Conservation (phyloP, 1,139 yeast species). For the Magnusiomyces tetraspermus region DNA sequence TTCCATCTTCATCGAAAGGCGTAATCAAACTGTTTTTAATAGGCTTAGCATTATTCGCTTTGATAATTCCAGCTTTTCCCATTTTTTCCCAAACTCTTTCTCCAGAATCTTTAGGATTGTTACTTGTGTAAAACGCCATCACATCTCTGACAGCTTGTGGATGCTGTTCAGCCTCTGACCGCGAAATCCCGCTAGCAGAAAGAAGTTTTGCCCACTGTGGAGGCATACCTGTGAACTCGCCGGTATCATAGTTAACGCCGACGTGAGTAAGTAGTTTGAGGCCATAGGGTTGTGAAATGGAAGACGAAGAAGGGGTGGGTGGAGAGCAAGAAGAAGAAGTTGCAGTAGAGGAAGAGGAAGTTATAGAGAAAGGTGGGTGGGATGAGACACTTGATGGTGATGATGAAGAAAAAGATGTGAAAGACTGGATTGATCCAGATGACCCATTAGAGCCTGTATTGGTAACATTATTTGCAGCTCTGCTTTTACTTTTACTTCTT, state of each 20-base stretch:
- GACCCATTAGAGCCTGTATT: no score
- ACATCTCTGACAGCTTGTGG: conserved; percentile 94
- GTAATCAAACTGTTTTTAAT: background rate
- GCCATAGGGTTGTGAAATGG: conserved; percentile 81
- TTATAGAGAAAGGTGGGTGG: background rate
- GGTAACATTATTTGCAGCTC: no score
- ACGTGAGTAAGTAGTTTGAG: conserved; percentile 90
- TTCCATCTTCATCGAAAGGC: no score
- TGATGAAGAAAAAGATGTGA: background rate
- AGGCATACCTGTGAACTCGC: conserved; percentile 84
- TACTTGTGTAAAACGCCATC: conserved; percentile 69
- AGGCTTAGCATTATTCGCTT: background rate
- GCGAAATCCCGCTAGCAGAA: conserved; percentile 77
- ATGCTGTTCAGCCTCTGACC: conserved; percentile 75
- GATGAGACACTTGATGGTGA: background rate
- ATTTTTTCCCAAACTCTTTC: conserved; percentile 70
- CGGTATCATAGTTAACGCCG: conserved; percentile 73
- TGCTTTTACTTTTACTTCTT: no score
- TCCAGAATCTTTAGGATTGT: conserved; percentile 54
- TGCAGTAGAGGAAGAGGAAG: background rate
- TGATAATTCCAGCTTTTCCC: conserved; percentile 22
- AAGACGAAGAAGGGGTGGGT: conserved; percentile 33
- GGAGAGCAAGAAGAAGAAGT: background rate
- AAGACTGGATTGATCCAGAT: no score
- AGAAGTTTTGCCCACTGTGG: conserved; percentile 82